Base-by-base conservation (phyloP, 305 asterid genomes). In the Fraxinus dipetala region DNA sequence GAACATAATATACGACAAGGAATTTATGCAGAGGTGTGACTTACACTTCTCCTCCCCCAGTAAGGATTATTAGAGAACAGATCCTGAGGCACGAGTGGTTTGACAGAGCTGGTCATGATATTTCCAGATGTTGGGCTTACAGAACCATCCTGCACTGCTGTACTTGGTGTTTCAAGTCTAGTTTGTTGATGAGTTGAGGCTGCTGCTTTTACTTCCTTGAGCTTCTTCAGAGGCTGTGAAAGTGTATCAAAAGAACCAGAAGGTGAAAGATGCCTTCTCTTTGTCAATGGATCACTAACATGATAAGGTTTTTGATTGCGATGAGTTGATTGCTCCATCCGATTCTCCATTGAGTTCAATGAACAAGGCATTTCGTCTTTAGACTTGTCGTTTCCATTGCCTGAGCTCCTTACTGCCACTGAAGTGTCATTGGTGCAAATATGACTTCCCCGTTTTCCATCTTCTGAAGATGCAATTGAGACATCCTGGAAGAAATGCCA, bases 31-130 rank as follows among this genome's bases (percentile, higher is more conserved):
- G 81, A 59, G 72, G 83, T 78, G 79, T 26, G 79, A 86, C 96
- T 91, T 84, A 94, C 97, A 85, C 83, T 69, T 83, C 87, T 87
- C 82, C 87, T 89, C 76, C 86, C 89, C 90, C 85, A 78, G 72
- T 91, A 79, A 84, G 79, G 83, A 79, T 75, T 80, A 70, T 79
- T 76, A 34, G 11, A 54, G 65, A 89, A 83, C 81, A 74, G 89
- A 80, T 89, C 90, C 82, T 56, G 83, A 36, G 79, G 63, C 80
- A 78, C 81, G 59, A 80, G 74, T 84, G 75, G 87, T 24, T 35
- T 80, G 43, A 83, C 79, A 65, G 87, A n/a, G 75, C 73, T 78
- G 43, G 85, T 83, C 74, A 80, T 79, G 73, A 72, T 56, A 69
- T 30, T 78, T 34, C 65, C 86, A 78, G 87, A 78, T 32, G 73